Percentiles rank a stretch among this genome's conserved stretches.
Evolutionary conservation across 306 rosid genomes (phyloP).

Genomic region (Gillenia trifoliata): DNA sequence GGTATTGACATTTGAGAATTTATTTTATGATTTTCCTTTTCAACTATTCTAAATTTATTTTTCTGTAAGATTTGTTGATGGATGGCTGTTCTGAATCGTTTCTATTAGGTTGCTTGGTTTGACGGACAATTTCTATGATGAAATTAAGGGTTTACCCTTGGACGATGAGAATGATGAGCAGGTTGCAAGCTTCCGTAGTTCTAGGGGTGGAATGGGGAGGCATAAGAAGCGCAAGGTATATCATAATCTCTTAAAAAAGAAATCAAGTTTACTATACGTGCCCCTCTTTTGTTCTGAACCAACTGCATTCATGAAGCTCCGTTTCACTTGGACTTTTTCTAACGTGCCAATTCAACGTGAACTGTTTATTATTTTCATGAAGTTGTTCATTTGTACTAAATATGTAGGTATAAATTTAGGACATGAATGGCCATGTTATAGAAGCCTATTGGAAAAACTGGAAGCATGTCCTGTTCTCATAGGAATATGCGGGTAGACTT

Average conservation of each 20-base stretch:
- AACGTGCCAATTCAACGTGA: neutral
- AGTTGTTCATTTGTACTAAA: neutral
- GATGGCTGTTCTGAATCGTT: slow-evolving; percentile 16
- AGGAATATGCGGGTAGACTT: neutral
- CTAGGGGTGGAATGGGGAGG: slow-evolving; percentile 39
- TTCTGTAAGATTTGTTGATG: neutral
- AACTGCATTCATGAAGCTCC: neutral
- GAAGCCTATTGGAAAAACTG: neutral
- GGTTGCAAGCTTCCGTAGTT: slow-evolving; percentile 25
- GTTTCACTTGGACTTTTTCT: slow-evolving; percentile 14
- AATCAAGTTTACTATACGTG: neutral
- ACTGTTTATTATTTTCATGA: neutral
- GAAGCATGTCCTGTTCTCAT: neutral
- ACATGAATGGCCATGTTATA: neutral
- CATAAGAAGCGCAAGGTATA: slow-evolving; percentile 71
- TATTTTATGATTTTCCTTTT: neutral
- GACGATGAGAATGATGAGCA: slow-evolving; percentile 46
- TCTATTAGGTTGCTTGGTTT: slow-evolving; percentile 69
- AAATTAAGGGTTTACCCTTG: slow-evolving; percentile 60
- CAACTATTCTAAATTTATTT: neutral
- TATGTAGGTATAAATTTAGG: neutral
- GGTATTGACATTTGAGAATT: slow-evolving; percentile 37
- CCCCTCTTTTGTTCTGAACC: neutral
- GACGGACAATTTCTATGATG: slow-evolving; percentile 75
- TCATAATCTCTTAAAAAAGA: neutral